Evolutionary conservation across 345 rosid genomes (phyloP).

Genomic region (Boechera stricta): DNA sequence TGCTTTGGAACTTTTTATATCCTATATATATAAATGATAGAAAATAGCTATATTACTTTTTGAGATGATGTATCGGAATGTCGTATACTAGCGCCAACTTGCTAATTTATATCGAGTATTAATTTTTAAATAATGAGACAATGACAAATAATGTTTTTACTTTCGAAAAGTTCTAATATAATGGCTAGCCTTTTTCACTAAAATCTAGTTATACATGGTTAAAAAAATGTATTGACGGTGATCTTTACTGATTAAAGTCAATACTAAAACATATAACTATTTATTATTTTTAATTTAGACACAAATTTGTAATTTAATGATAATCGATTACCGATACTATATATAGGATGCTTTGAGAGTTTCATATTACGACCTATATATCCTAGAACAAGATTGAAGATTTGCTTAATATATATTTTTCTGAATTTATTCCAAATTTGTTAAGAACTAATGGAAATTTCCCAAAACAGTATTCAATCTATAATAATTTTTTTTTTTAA

Average conservation of each 20-base stretch:
- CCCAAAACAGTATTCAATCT: too few species aligned
- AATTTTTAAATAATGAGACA: conserved; percentile 8
- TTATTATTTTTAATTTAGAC: neutral
- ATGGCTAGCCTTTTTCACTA: conserved; percentile 9
- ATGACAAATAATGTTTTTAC: conserved; percentile 20
- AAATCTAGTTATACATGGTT: neutral
- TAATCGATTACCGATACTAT: neutral
- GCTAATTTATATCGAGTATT: conserved; percentile 18
- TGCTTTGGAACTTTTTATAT: neutral
- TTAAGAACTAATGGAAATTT: too few species aligned
- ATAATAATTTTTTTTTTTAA: too few species aligned
- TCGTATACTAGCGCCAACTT: conserved; percentile 32
- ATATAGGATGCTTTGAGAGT: too few species aligned
- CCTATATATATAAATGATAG: neutral
- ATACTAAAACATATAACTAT: neutral
- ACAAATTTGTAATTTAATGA: neutral
- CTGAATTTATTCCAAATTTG: too few species aligned
- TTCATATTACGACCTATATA: too few species aligned
- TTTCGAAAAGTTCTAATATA: neutral
- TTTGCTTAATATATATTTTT: too few species aligned
- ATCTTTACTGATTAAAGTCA: neutral
- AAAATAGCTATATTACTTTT: neutral
- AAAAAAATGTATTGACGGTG: neutral
- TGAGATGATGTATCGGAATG: conserved; percentile 31
- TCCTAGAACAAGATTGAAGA: too few species aligned